These are phyloP conservation scores for Begonia peltatifolia DNA, from an alignment of 306 rosid genomes.

Conservation along the genomic window DNA sequence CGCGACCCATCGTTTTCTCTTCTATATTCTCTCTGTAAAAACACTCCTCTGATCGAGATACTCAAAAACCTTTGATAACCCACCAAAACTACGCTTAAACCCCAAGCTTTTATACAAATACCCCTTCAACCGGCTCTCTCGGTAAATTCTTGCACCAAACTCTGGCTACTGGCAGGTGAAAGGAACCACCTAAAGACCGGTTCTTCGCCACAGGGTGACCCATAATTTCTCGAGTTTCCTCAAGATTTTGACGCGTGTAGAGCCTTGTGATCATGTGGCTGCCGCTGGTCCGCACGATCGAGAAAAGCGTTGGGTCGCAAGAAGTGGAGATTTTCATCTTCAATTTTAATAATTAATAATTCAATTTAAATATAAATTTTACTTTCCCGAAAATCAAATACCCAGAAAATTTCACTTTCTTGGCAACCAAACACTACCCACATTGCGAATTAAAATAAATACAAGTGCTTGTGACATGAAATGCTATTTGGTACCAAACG, in stretches of 20 bases:
- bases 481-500: too few relatives aligned
- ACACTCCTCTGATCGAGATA: not conserved
- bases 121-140: slow-evolving; percentile 18
- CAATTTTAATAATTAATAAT: too few relatives aligned
- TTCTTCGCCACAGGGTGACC: slow-evolving; percentile 39
- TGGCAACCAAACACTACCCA: too few relatives aligned
- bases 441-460: too few relatives aligned
- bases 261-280: slow-evolving; percentile 25
- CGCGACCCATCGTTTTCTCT: slow-evolving; percentile 10
- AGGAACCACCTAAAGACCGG: slow-evolving; percentile 39
- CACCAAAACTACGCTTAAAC: slow-evolving; percentile 40
- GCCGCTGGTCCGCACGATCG: slow-evolving; percentile 41
- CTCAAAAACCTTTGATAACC: slow-evolving; percentile 54
- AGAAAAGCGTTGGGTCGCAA: slow-evolving; percentile 48
- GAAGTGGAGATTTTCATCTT: not conserved
- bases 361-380: too few relatives aligned
- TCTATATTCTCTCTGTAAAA: slow-evolving; percentile 6
- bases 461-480: too few relatives aligned
- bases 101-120: slow-evolving; percentile 38
- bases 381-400: too few relatives aligned
- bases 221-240: slow-evolving; percentile 5
- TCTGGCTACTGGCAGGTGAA: slow-evolving; percentile 7
- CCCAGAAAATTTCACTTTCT: too few relatives aligned
- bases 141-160: slow-evolving; percentile 1
- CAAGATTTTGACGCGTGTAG: slow-evolving; percentile 34